Evolutionary conservation across 2,329 filamentous ascomycete genomes (phyloP), one percentile per base, ranked within the genome.

Genomic region (Berkeleyomyces basicola): DNA sequence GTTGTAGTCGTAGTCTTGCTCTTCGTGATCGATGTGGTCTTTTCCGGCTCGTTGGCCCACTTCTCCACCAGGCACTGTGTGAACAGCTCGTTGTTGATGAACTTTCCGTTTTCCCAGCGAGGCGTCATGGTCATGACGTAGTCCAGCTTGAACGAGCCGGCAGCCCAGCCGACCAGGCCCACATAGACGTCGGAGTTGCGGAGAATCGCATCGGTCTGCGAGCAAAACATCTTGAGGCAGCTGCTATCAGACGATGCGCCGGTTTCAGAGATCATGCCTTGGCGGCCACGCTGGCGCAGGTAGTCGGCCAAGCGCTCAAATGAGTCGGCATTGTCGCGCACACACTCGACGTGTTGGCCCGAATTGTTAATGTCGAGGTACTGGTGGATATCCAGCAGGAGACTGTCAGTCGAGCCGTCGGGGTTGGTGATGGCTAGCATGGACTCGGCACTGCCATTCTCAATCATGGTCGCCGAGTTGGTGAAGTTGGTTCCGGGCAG

Each of bases 401-500:
- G 71, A 60, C 77, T 77, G 61, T 78, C 76, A 1, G 74, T 81
- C n/a, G 72, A 74, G 1, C 80, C 80, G 66, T 85, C 82, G 0
- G 78, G 80, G 68, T 86, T 85, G 58, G 73, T 80, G 39, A 86
- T 75, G 2, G 70, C 74, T 16, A 75, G 68, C 7, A 86, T 72
- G 3, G 77, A 77, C 1, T 76, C 77, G 0, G 76, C 80, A 10
- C 77, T 79, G 2, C 78, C 78, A 46, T 72, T 75, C 2, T 73
- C 73, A 31, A 81, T 72, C 59, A 82, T 76, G 1, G 73, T 73
- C 46, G 72, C 75, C 2, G 78, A 79, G 60, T 74, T 77, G 6
- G 80, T 77, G 68, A 78, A 87, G 67, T 81, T 79, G 44, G 77
- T 83, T 1, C 84, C 84, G 0, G 85, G 81, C 1, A 86, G 77